These are phyloP conservation scores for Plasmodiophora brassicae DNA, from an alignment of 208 protist species.

Conservation along the genomic window DNA sequence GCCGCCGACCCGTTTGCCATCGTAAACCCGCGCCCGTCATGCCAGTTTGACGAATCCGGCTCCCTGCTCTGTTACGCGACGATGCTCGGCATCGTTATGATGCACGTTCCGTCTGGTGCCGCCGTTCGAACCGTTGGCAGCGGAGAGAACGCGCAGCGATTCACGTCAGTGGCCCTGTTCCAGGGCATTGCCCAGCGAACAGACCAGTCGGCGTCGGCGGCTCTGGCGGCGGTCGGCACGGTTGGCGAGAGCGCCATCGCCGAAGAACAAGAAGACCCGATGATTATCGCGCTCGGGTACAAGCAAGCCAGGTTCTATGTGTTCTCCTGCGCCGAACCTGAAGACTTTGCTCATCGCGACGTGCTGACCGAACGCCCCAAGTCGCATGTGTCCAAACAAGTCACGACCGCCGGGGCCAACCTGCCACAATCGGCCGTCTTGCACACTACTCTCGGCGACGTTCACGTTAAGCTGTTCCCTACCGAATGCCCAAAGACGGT, in stretches of 20 bases:
- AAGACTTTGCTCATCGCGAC: background rate
- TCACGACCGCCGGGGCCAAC: background rate
- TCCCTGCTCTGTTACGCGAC: conserved; percentile 75
- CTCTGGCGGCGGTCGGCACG: background rate
- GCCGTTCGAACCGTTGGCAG: background rate
- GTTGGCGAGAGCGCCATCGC: background rate
- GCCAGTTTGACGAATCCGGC: conserved; percentile 72
- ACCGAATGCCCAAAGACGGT: conserved; percentile 81
- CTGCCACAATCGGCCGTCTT: conserved; percentile 48
- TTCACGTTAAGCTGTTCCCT: conserved; percentile 78
- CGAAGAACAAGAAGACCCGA: background rate
- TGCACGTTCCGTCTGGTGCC: background rate
- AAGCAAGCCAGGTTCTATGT: conserved; percentile 14
- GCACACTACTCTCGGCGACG: conserved; percentile 76
- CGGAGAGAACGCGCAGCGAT: conserved; percentile 69
- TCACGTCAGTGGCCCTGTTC: conserved; percentile 67
- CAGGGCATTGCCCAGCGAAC: conserved; percentile 56
- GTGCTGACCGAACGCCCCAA: background rate
- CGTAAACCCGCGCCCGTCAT: background rate
- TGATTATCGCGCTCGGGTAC: background rate
- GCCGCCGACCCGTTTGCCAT: background rate
- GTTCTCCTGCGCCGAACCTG: background rate
- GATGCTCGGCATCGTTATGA: conserved; percentile 70
- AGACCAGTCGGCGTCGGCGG: background rate
- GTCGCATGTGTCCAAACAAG: background rate